Evolutionary conservation across 1,139 yeast species (phyloP).

Genomic region (Pichia sp.): DNA sequence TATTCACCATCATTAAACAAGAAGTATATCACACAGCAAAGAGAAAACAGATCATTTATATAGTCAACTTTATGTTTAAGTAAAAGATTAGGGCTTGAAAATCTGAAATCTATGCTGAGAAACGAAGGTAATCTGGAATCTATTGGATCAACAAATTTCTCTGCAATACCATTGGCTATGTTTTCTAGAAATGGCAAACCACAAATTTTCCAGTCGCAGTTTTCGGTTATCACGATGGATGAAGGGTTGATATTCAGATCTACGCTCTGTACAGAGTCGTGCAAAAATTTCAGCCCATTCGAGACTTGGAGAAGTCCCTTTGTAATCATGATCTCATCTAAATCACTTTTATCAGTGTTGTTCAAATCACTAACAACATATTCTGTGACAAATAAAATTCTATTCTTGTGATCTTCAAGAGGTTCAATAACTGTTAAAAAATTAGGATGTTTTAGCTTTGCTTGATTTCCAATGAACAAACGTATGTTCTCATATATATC

Average conservation of each 20-base stretch:
- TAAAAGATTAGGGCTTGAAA: conserved; percentile 70
- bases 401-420: conserved; percentile 76
- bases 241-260: conserved; percentile 79
- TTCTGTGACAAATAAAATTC: conserved; percentile 82
- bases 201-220: conserved; percentile 90
- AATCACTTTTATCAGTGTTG: conserved; percentile 38
- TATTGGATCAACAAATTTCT: conserved; percentile 56
- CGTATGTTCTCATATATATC: conserved; percentile 38
- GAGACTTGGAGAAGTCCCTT: conserved; percentile 79
- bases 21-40: conserved; percentile 69
- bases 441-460: conserved; percentile 85
- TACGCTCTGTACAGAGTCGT: conserved; percentile 66
- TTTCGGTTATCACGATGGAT: conserved; percentile 70
- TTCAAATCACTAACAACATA: conserved; percentile 59
- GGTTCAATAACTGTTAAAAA: conserved; percentile 80
- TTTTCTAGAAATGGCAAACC: conserved; percentile 69
- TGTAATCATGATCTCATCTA: conserved; percentile 71
- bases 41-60: conserved; percentile 77
- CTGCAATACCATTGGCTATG: conserved; percentile 39
- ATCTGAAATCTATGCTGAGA: conserved; percentile 67
- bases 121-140: conserved; percentile 73
- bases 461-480: conserved; percentile 61
- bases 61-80: conserved; percentile 56
- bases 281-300: conserved; percentile 78
- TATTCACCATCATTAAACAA: conserved; percentile 46